These are phyloP conservation scores for Margaritispora aquatica DNA, from an alignment of 495 filamentous ascomycete species.

Conservation along the genomic window DNA sequence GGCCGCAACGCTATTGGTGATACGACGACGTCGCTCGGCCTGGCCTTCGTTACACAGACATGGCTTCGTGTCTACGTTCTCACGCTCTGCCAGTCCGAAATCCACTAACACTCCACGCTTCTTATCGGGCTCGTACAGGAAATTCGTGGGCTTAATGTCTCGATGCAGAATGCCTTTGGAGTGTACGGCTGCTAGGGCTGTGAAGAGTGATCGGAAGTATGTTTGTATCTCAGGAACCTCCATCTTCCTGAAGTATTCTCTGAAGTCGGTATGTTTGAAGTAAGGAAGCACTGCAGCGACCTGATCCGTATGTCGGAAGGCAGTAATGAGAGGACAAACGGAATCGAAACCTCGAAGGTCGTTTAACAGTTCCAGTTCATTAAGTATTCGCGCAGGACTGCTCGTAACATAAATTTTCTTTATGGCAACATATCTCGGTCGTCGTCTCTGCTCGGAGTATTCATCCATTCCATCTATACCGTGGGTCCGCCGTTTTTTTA, in stretches of 20 bases:
- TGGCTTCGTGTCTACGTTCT: constrained; percentile 64
- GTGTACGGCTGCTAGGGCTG: constrained; percentile 79
- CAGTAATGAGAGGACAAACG: constrained; percentile 93
- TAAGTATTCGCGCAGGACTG: constrained; percentile 85
- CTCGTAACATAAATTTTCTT: constrained; percentile 99
- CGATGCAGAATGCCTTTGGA: constrained; percentile 79
- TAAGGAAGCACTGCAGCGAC: constrained; percentile 93
- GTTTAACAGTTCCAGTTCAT: constrained; percentile 94
- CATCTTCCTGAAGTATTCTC: constrained; percentile 88
- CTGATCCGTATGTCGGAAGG: constrained; percentile 88
- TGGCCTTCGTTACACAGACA: constrained; percentile 59
- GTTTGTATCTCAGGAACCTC: constrained; percentile 74
- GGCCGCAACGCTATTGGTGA: constrained; percentile 34
- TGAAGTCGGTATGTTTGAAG: constrained; percentile 93
- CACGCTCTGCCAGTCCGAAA: constrained; percentile 88
- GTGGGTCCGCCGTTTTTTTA: constrained; percentile 35
- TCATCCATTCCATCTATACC: constrained; percentile 15
- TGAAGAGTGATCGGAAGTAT: constrained; percentile 86
- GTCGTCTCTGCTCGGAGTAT: constrained; percentile 29
- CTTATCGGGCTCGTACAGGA: constrained; percentile 82
- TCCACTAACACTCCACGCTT: constrained; percentile 88
- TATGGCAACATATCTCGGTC: constrained; percentile 80
- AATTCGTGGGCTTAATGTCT: constrained; percentile 99
- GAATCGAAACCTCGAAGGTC: constrained; percentile 74
- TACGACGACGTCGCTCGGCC: constrained; percentile 29